Evolutionary conservation across 371 early-diverging fungal genomes (phyloP).

Genomic region (Coemansia sp.): DNA sequence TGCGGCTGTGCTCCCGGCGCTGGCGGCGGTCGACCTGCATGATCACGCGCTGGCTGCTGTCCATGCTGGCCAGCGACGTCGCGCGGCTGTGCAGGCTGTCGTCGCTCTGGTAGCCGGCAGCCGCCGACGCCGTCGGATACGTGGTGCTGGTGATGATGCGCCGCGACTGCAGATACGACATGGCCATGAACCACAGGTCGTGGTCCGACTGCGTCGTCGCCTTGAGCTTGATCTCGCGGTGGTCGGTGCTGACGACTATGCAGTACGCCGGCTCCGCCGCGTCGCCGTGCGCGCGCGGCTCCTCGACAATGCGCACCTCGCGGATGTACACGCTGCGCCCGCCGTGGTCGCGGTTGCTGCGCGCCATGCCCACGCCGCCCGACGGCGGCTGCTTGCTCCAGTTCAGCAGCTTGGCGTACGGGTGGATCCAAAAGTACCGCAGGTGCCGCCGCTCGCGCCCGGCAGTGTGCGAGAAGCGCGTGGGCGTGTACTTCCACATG

Average conservation of each 20-base stretch:
- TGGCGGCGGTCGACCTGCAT: constrained; percentile 30
- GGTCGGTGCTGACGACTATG: constrained; percentile 64
- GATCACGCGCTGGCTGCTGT: constrained; percentile 31
- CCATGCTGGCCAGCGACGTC: constrained; percentile 29
- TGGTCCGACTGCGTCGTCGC: constrained; percentile 67
- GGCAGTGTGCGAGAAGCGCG: constrained; percentile 50
- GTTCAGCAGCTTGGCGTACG: constrained; percentile 74
- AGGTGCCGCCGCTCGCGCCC: constrained; percentile 64
- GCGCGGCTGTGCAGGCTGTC: constrained; percentile 38
- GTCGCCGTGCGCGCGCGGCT: constrained; percentile 42
- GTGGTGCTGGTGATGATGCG: constrained; percentile 51
- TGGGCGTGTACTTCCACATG: constrained; percentile 70
- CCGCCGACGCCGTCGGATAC: constrained; percentile 25
- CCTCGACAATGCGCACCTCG: constrained; percentile 58
- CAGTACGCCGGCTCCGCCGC: constrained; percentile 57
- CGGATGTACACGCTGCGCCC: constrained; percentile 58
- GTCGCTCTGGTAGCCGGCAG: constrained; percentile 26
- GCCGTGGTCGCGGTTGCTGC: constrained; percentile 33
- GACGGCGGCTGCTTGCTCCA: constrained; percentile 71
- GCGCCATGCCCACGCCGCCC: constrained; percentile 47
- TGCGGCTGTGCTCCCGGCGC: constrained; percentile 32
- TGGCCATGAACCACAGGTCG: constrained; percentile 65
- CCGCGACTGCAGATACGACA: constrained; percentile 51
- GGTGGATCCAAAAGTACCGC: constrained; percentile 81
- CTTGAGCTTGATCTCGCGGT: constrained; percentile 68